Evolutionary conservation across 139 green algal species (phyloP), one percentile per base, ranked within the genome.

Genomic region (Diplosphaera chodatii): DNA sequence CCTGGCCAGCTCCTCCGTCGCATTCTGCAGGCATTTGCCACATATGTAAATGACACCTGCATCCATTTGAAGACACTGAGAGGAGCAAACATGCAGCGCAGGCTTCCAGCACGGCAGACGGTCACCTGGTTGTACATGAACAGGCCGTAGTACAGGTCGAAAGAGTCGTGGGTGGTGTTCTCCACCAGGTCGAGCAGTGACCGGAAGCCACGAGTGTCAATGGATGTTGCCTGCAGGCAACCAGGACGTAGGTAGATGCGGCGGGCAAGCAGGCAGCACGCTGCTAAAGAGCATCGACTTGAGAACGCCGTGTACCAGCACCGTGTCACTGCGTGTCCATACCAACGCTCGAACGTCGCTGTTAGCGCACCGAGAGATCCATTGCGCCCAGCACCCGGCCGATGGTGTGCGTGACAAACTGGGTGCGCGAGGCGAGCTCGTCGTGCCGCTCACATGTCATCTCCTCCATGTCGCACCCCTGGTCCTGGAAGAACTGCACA

Each of bases 71-170:
- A n/a, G n/a, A n/a, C n/a, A n/a, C n/a, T n/a, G n/a, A n/a, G n/a
- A n/a, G n/a, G n/a, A n/a, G n/a, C n/a, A n/a, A n/a, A n/a, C n/a
- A n/a, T n/a, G n/a, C n/a, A n/a, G n/a, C n/a, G n/a, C n/a, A n/a
- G n/a, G n/a, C n/a, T n/a, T n/a, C n/a, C n/a, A n/a, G n/a, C n/a
- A n/a, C n/a, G n/a, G n/a, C n/a, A n/a, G n/a, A n/a, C n/a, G n/a
- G n/a, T n/a, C 55, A 85, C 84, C 80, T 87, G 83, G 76, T 99
- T 99, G 89, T 99, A 99, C 89, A 99, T 93, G 83, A 99, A 99
- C 21, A 99, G 91, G 32, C 95, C 95, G 78, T 99, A 99, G 89
- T 99, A 99, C 8, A 99, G 89, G 62, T 99, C 95, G 75, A 99
- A 99, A 4, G 90, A 97, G 83, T 99, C 95, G 65, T 97, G 87